Base-by-base conservation (phyloP, 192 early-diverging fungal genomes). In the Backusella circina region DNA sequence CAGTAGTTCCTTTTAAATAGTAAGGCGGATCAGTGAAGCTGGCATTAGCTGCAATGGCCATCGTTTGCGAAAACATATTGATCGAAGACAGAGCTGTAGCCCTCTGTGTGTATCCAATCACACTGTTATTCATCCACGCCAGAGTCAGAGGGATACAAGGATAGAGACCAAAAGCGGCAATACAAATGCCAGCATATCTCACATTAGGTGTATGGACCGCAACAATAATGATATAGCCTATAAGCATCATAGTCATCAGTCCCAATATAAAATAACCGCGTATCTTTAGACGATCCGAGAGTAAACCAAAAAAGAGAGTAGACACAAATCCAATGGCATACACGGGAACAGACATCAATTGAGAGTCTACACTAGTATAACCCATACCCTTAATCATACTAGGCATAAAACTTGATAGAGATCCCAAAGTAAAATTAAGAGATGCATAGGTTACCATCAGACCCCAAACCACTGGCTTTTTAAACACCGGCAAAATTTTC, bases 281-380 rank as follows among this genome's bases (percentile, higher is more conserved):
- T 26, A 61, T 28, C 10, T 61, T 61, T 10, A 61, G 26, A 3
- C 54, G 54, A 61, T 61, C 54, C 0, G 54, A 61, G 9, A 61
- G n/a, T 30, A 18, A 35, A 26, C 72, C 72, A 50, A 73, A 73
- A 65, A 64, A 65, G 6, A 73, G 54, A 23, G 72, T 73, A 7
- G 72, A 73, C 30, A 65, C 57, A 38, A 73, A 73, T 18, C 36
- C 72, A 64, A 73, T 61, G 16, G 15, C 57, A 38, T 73, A 73
- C 5, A 73, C 57, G 28, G 72, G 72, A 35, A 73, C 72, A 21
- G 75, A 69, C 75, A 76, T 67, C 16, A 70, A 18, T 32, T 76
- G 75, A 39, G 75, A 28, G 13, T 76, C 35, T 10, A 69, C 36
- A 31, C 65, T 70, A 38, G 66, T 44, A 21, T 76, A 76, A 0